Base-by-base conservation (phyloP, 1,284 basidiomycete genomes). In the Uromyces viciae-fabae region DNA sequence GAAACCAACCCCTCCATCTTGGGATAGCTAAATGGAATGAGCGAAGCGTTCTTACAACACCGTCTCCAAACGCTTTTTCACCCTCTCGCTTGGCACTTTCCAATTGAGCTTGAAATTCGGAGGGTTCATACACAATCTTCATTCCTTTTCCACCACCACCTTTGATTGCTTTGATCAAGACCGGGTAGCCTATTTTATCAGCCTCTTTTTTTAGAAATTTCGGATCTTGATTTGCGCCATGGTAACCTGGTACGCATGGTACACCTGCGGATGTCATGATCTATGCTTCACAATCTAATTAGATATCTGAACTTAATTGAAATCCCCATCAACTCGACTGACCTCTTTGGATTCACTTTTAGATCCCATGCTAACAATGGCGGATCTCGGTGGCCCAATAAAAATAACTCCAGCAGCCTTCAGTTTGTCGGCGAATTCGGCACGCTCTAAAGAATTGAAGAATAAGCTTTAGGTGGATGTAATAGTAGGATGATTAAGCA, bases 241-340 rank as follows among this genome's bases (percentile, higher is more conserved):
- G 93, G 86, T 94, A 96, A 11, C 92, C 95, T 58, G 95, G 95
- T 1, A 98, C 93, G 85, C 94, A 96, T 0, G 95, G 94, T 0
- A 98, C 95, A 0, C 92, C 91, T 73, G 95, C 95, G 82, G 89
- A 88, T 40, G 90, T 89, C 95, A 98, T 97, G 86, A 97, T 97
- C 82, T 78, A 36, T 28, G 3, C 49, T 52, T 11, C 3, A 49
- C 22, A 31, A 31, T 92, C 92, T 87, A 94, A 60, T 91, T 92
- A 90, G 93, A 87, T 9, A 82, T 83, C 75, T 3, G 52, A 19
- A 3, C n/a, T n/a, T n/a, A n/a, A n/a, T n/a, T n/a, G n/a, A n/a
- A n/a, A n/a, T n/a, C n/a, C n/a, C n/a, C 25, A 56, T 22, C 3
- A 14, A 19, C 43, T 19, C 28, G 31, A 17, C n/a, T 15, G n/a